Conservation (phyloP, 2,329 filamentous ascomycete species). For the Apiospora marii region DNA sequence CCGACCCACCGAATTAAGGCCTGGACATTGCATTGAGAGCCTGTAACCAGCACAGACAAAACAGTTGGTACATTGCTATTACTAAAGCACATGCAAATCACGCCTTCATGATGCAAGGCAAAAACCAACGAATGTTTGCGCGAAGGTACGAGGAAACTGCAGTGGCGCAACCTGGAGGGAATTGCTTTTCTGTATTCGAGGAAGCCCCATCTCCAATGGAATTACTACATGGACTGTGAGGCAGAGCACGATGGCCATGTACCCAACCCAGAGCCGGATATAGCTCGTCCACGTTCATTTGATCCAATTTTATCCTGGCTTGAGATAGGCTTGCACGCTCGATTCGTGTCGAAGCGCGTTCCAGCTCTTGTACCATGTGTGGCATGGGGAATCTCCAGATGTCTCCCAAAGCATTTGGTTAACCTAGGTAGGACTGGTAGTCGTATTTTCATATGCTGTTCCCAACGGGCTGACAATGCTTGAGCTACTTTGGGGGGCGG, state of each 20-base stretch:
- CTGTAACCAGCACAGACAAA: slow-evolving; percentile 15
- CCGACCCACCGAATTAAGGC: slow-evolving; percentile 14
- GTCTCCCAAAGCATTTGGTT: not conserved
- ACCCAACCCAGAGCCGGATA: not conserved
- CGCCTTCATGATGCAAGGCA: slow-evolving; percentile 13
- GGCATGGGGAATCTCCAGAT: slow-evolving; percentile 13
- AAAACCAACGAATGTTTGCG: slow-evolving; percentile 10
- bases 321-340: not conserved
- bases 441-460: slow-evolving; percentile 7
- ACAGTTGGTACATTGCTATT: not conserved
- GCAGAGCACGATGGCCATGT: not conserved
- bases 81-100: slow-evolving; percentile 25
- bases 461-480: not conserved
- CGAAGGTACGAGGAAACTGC: not conserved
- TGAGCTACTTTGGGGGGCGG: not conserved
- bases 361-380: not conserved
- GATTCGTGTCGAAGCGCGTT: not conserved
- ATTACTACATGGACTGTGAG: not conserved
- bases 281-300: slow-evolving; percentile 10
- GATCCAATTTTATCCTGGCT: not conserved
- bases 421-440: slow-evolving; percentile 4
- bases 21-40: slow-evolving; percentile 17
- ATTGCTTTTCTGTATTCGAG: not conserved
- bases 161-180: slow-evolving; percentile 19
- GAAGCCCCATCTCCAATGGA: not conserved